Conservation (phyloP, 768 basidiomycete species). For the Mycena belliarum region DNA sequence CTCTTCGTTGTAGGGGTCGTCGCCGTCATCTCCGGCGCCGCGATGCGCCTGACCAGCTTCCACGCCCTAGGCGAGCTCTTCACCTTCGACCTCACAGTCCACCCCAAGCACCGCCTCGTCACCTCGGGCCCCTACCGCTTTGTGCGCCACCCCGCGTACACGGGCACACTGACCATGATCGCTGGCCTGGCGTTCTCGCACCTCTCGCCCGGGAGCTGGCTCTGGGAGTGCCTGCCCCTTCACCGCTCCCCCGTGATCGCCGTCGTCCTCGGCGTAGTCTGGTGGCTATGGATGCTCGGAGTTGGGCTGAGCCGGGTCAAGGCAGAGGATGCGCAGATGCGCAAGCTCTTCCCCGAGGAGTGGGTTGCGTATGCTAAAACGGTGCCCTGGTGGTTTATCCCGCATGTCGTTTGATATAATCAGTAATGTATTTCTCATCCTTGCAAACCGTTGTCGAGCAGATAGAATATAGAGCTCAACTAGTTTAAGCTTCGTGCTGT, state of each 20-base stretch:
- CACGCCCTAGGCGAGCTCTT: slow-evolving; percentile 54
- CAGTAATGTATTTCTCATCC: too few species aligned
- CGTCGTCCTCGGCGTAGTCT: slow-evolving; percentile 36
- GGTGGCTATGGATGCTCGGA: slow-evolving; percentile 53
- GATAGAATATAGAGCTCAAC: too few species aligned
- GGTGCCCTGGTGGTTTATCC: slow-evolving; percentile 54
- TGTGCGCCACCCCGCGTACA: slow-evolving; percentile 59
- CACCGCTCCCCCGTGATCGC: slow-evolving; percentile 24
- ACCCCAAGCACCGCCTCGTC: slow-evolving; percentile 51
- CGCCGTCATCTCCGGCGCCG: slow-evolving; percentile 42
- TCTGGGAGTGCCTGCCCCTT: slow-evolving; percentile 44
- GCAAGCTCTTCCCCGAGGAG: slow-evolving; percentile 43
- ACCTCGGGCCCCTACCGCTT: slow-evolving; percentile 51
- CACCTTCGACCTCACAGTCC: slow-evolving; percentile 60
- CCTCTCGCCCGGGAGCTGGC: slow-evolving; percentile 48
- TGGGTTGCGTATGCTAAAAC: slow-evolving; percentile 49
- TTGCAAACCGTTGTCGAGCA: too few species aligned
- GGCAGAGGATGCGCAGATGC: slow-evolving; percentile 54
- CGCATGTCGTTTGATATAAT: slow-evolving; percentile 44
- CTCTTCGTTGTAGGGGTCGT: slow-evolving; percentile 48
- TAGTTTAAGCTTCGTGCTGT: too few species aligned
- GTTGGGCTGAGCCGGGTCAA: slow-evolving; percentile 48
- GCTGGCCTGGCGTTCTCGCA: slow-evolving; percentile 48
- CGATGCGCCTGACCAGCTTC: slow-evolving; percentile 48
- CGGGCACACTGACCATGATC: slow-evolving; percentile 52